Conservation (phyloP, 768 basidiomycete genomes). For the Pleurotus salmoneostramineus region DNA sequence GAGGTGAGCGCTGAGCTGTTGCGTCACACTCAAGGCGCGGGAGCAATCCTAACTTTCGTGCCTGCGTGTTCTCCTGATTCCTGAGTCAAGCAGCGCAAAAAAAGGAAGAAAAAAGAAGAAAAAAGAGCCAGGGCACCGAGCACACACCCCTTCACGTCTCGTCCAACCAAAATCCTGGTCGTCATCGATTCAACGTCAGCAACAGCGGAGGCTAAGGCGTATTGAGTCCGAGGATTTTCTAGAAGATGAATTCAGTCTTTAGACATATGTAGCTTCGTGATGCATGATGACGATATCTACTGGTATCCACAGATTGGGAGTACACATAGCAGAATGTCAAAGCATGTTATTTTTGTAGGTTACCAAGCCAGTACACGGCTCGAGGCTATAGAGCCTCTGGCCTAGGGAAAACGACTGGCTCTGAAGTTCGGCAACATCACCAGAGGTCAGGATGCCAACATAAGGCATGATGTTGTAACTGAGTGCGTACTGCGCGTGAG, state of each 20-base stretch:
- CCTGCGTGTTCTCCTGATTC: not conserved
- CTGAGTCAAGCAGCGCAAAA: not conserved
- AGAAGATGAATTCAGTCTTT: no score
- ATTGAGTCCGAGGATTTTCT: no score
- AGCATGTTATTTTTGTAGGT: not conserved
- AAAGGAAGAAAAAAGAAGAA: not conserved
- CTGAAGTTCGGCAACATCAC: constrained; percentile 55
- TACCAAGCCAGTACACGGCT: not conserved
- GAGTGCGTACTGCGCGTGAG: constrained; percentile 65
- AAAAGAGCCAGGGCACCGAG: not conserved
- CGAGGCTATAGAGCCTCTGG: constrained; percentile 9
- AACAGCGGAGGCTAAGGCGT: no score
- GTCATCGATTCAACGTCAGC: no score
- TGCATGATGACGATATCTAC: no score
- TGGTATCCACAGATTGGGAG: no score
- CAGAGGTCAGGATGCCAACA: constrained; percentile 76
- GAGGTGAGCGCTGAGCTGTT: no score
- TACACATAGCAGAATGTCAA: not conserved
- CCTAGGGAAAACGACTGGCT: constrained; percentile 35
- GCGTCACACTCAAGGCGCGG: not conserved
- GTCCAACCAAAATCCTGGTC: not conserved
- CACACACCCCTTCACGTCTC: not conserved
- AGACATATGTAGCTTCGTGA: no score
- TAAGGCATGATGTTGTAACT: constrained; percentile 92
- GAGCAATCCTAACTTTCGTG: not conserved